Conservation (phyloP, 2,329 filamentous ascomycete genomes). For the Geosmithia morbida region DNA sequence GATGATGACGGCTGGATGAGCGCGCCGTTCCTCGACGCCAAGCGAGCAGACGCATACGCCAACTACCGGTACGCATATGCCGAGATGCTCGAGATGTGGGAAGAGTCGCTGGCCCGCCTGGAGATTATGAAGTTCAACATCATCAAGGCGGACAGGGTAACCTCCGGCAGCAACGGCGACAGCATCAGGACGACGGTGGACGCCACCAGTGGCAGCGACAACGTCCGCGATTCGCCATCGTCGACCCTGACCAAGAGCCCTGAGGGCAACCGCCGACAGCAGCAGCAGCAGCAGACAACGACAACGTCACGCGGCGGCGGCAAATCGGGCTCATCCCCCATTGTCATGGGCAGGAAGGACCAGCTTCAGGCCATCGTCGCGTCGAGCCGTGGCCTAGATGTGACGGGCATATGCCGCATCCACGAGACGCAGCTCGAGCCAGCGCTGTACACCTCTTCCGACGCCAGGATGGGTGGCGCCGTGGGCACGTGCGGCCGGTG, state of each 20-base stretch:
- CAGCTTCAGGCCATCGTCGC: conserved; percentile 32
- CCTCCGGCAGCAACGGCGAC: conserved; percentile 8
- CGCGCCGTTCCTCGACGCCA: conserved; percentile 40
- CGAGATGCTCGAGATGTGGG: conserved; percentile 55
- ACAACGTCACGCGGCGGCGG: conserved; percentile 12
- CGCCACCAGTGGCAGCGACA: conserved; percentile 16
- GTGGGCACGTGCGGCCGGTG: conserved; percentile 37
- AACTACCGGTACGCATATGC: conserved; percentile 51
- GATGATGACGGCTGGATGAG: conserved; percentile 54
- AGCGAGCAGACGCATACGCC: conserved; percentile 32
- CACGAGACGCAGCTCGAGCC: conserved; percentile 50
- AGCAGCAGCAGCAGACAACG: too few species aligned
- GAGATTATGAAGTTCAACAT: conserved; percentile 59
- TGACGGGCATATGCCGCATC: conserved; percentile 46
- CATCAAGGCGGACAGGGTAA: conserved; percentile 29
- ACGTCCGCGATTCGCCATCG: conserved; percentile 22
- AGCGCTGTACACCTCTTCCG: conserved; percentile 28
- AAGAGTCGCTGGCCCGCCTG: conserved; percentile 44
- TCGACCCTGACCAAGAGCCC: conserved; percentile 5
- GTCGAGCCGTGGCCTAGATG: conserved; percentile 43
- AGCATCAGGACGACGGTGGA: conserved; percentile 10
- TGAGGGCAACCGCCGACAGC: background rate
- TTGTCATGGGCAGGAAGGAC: conserved; percentile 42
- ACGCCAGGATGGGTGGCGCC: conserved; percentile 26
- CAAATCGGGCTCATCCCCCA: conserved; percentile 29